Base-by-base conservation (phyloP, 2,329 filamentous ascomycete species). In the Trichoderma sp. region DNA sequence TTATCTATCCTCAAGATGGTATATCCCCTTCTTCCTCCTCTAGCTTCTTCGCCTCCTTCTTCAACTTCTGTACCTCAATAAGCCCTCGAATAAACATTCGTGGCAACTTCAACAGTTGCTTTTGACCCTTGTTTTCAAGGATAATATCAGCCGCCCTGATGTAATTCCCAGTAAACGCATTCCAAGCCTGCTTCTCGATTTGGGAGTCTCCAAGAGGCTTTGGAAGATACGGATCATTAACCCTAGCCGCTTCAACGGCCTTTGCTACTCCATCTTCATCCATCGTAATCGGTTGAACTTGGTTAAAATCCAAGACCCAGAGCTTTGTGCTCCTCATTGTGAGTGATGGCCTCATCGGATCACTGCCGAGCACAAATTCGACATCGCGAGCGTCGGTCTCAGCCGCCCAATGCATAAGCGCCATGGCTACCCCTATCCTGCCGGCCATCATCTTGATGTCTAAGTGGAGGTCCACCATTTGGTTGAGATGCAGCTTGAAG, bases 311-410 rank as follows among this genome's bases (percentile, higher is more conserved):
- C 0, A 83, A 62, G 1, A 83, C 71, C 80, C 14, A 8, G 12
- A 45, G 41, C 0, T 45, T 7, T n/a, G 41, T 45, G 41, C 18
- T 45, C 1, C 16, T 45, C 41, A 45, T 18, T 18, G 41, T 45
- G 6, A 9, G 41, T 45, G 41, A 16, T 8, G 6, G 14, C 21
- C 16, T 27, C 67, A 12, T 59, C 14, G 2, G 75, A 38, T 6
- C 79, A 77, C 78, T 79, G 0, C 82, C 82, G 8, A 84, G 71
- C 0, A 81, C 82, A 68, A 84, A 84, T 56, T 85, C 81, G 0
- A 85, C 78, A 27, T 82, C 83, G 2, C 78, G 76, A 0, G 79
- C 83, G 33, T 85, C 82, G 0, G 77, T 80, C 27, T 66, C 75
- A 0, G 82, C 83, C 0, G 45, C 79, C 82, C 81, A 84, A 50